Evolutionary conservation across 768 basidiomycete genomes (phyloP).

Genomic region (Phaeotremella skinneri): DNA sequence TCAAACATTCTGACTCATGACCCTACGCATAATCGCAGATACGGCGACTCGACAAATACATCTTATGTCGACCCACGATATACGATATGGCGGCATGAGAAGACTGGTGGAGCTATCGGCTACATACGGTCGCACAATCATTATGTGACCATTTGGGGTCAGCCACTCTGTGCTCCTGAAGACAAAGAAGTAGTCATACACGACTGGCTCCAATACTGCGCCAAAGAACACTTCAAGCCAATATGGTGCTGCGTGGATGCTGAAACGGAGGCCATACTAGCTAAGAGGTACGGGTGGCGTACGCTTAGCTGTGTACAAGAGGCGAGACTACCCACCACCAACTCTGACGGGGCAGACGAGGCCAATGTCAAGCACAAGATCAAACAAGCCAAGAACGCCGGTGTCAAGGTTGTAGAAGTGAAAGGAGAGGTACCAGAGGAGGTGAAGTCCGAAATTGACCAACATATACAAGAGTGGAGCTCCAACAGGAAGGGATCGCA

Average conservation of each 20-base stretch:
- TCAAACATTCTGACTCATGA: too few relatives aligned
- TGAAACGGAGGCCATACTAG: conserved; percentile 59
- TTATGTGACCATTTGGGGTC: conserved; percentile 65
- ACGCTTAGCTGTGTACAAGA: conserved; percentile 65
- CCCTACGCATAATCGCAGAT: too few relatives aligned
- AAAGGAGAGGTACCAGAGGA: conserved; percentile 56
- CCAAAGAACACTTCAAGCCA: conserved; percentile 56
- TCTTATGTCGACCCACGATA: conserved; percentile 65
- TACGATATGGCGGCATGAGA: conserved; percentile 58
- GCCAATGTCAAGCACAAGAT: conserved; percentile 65
- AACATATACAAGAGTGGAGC: conserved; percentile 62
- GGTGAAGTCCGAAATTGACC: conserved; percentile 57
- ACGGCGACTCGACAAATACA: conserved; percentile 68
- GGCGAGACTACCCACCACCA: conserved; percentile 58
- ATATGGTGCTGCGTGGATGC: conserved; percentile 64
- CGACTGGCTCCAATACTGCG: conserved; percentile 56
- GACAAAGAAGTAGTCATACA: conserved; percentile 56
- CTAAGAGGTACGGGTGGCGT: conserved; percentile 59
- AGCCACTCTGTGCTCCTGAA: conserved; percentile 57
- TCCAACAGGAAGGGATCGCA: conserved; percentile 60
- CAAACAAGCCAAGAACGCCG: conserved; percentile 60
- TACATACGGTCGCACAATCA: conserved; percentile 60
- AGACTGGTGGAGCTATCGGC: conserved; percentile 63
- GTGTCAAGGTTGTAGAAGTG: conserved; percentile 54
- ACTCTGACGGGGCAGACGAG: conserved; percentile 57